Percentiles rank a stretch among this genome's conserved stretches.
Conservation (phyloP, 129 eudicot species). For the Centella asiatica region DNA sequence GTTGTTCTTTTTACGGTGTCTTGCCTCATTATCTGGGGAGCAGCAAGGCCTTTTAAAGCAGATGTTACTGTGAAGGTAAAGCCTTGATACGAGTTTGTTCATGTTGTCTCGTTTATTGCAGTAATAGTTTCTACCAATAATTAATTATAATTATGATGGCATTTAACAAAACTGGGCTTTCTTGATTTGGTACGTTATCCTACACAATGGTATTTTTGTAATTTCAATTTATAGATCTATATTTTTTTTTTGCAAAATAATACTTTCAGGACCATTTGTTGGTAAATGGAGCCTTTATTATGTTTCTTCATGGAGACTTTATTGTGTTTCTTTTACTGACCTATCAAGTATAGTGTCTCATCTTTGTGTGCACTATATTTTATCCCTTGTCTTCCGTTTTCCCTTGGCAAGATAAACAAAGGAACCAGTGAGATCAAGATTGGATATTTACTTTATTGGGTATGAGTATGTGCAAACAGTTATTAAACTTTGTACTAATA, state of each 20-base stretch:
- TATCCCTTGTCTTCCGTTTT: too few species aligned
- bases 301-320: background rate
- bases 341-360: background rate
- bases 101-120: background rate
- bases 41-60: constrained; percentile 72
- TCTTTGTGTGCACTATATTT: background rate
- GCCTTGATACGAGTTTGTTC: background rate
- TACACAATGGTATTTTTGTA: too few species aligned
- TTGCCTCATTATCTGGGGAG: constrained; percentile 96
- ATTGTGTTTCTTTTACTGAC: background rate
- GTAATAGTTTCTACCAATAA: too few species aligned
- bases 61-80: constrained; percentile 77
- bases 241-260: too few species aligned
- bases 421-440: too few species aligned
- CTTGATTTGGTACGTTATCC: too few species aligned
- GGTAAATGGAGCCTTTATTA: background rate
- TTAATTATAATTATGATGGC: background rate
- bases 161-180: too few species aligned
- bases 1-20: constrained; percentile 64
- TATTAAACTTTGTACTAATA: too few species aligned
- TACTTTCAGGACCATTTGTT: background rate
- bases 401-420: too few species aligned
- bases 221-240: too few species aligned
- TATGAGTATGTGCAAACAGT: too few species aligned
- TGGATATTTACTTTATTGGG: too few species aligned